Base-by-base conservation (phyloP, 2,329 filamentous ascomycete genomes). In the Dryadomyces sulphureus region DNA sequence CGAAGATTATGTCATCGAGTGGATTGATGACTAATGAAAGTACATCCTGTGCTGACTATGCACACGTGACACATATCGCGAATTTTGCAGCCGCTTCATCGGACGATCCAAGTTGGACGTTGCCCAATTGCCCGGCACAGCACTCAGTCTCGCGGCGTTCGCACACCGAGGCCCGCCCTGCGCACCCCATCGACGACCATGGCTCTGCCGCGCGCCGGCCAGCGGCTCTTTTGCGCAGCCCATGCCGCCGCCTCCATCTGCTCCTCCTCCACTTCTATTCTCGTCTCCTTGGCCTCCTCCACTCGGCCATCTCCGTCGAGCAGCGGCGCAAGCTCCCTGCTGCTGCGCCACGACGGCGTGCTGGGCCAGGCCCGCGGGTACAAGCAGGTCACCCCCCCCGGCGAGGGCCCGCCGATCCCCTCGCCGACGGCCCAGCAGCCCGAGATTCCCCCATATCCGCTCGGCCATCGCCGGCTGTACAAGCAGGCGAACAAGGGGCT, bases 401-500 rank as follows among this genome's bases (percentile, higher is more conserved):
- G 43, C 32, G 54, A 47, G 20, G 34, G 34, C 34, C 44, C 65
- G 46, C 66, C 63, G 34, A 65, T 74, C 47, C 70, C 71, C 30
- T 56, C 59, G 48, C 65, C 61, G 14, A 61, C 70, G n/a, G 71
- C 62, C n/a, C 54, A 56, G 8, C 43, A 48, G 9, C 60, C 60
- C 34, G 54, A 60, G 7, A 62, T 77, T 48, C 79, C 79, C 11
- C 65, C 69, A 3, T 92, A 92, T 62, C 85, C 85, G 1, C 81
- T 84, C 63, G 84, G 84, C 42, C 72, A 75, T 45, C 75, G 80
- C 47, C 68, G 61, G 51, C 66, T 79, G 53, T 92, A 84, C 72
- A 89, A 90, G 66, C 85, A 92, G 64, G 79, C 81, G 54, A 85
- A 88, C 68, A 70, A 67, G 48, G 82, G 82, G 40, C 77, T 88